Conservation (phyloP, 2,329 filamentous ascomycete genomes). For the Trichophyton benhamiae region DNA sequence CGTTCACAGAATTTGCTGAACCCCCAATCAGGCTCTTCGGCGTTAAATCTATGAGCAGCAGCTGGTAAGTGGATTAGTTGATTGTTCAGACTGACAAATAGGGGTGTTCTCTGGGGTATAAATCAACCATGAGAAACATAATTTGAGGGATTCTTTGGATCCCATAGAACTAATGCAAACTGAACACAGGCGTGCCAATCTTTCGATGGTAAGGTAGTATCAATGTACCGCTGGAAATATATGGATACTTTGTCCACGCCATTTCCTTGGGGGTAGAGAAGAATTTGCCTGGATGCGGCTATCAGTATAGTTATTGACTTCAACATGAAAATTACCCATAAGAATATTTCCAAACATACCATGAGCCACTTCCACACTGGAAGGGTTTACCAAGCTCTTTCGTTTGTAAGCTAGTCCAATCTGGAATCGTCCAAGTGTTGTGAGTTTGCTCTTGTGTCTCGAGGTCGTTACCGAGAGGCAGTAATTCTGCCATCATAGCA, state of each 20-base stretch:
- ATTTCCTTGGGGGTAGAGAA: conserved; percentile 92
- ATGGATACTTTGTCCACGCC: conserved; percentile 88
- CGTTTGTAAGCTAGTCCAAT: conserved; percentile 66
- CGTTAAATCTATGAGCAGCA: conserved; percentile 88
- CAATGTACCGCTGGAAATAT: conserved; percentile 86
- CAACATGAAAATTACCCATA: not conserved
- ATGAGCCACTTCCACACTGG: conserved; percentile 73
- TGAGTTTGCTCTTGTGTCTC: conserved; percentile 63
- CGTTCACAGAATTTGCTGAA: conserved; percentile 91
- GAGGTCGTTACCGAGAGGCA: conserved; percentile 66
- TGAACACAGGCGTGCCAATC: conserved; percentile 97
- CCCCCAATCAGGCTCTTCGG: conserved; percentile 94
- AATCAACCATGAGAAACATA: conserved; percentile 57
- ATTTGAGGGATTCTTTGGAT: conserved; percentile 76
- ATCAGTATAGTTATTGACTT: not conserved
- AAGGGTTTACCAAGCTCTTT: conserved; percentile 84
- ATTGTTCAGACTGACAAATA: not conserved
- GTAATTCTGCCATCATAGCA: conserved; percentile 68
- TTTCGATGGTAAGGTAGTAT: conserved; percentile 56
- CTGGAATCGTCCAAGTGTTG: conserved; percentile 76
- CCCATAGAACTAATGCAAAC: conserved; percentile 89
- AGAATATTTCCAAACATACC: conserved; percentile 42
- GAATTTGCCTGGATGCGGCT: conserved; percentile 55
- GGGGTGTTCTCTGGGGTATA: not conserved
- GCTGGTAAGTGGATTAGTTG: conserved; percentile 25